Base-by-base conservation (phyloP, 192 early-diverging fungal genomes). In the Coemansia sp. region DNA sequence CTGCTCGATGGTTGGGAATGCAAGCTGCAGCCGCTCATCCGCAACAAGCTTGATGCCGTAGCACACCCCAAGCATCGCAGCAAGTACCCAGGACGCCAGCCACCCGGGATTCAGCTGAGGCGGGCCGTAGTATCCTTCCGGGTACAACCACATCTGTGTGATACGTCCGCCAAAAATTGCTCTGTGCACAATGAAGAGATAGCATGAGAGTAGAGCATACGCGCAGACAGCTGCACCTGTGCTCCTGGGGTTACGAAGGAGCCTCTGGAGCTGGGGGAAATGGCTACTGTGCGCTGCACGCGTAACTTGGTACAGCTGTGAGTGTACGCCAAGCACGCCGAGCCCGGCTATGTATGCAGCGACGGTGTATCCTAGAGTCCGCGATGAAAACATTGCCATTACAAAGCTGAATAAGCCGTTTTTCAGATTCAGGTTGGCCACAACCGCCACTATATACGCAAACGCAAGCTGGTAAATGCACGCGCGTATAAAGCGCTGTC, bases 71-170 rank as follows among this genome's bases (percentile, higher is more conserved):
- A 70, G 30, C 46, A 56, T 61, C 0, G 63, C 52, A 0, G 69
- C 71, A 48, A 77, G 62, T 33, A 58, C 55, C 68, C 75, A 73
- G 31, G 67, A 65, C 26, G 71, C 71, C 31, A 82, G 63, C 74
- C 75, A 82, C 9, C 49, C 68, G 7, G 74, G 79, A 20, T 82
- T 82, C 39, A 82, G 66, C 68, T 82, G 79, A 18, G 79, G 79
- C 53, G 75, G 71, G 3, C 75, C 74, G 23, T 77, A 74, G 58
- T 64, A 48, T 31, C 74, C 79, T 56, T 82, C 79, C 0, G 79
- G 74, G 59, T 77, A 68, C 62, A 82, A 53, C 79, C 79, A 82
- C 74, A 74, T 68, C 6, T 59, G 61, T 35, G 69, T 34, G 12
- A 18, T 31, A 18, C 40, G 57, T 10, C 75, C 71, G 48, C 74